Conservation (phyloP, 1,139 yeast genomes). For the Yamadazyma aaseri region DNA sequence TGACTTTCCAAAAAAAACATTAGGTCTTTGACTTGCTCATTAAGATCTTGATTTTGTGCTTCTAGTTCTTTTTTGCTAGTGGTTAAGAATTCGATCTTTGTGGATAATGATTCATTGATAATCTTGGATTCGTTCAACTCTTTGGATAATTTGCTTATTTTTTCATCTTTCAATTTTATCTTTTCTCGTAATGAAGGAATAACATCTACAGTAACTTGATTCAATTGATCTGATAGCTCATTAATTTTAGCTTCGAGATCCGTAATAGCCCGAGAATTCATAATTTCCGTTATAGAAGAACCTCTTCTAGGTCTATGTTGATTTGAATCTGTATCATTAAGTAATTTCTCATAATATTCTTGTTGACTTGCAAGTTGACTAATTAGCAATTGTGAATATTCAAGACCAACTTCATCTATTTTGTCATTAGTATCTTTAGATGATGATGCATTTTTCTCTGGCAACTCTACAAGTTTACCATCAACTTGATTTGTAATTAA, state of each 20-base stretch:
- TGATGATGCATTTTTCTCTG: slow-evolving; percentile 28
- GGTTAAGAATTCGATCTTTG: slow-evolving; percentile 52
- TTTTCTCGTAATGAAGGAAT: slow-evolving; percentile 37
- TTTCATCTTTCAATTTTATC: slow-evolving; percentile 30
- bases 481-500: slow-evolving; percentile 80
- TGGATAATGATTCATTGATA: slow-evolving; percentile 55
- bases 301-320: slow-evolving; percentile 19
- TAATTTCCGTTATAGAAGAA: slow-evolving; percentile 17
- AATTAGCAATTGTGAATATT: slow-evolving; percentile 74
- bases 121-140: slow-evolving; percentile 36
- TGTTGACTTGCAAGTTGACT: slow-evolving; percentile 89
- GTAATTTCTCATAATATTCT: slow-evolving; percentile 67
- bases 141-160: slow-evolving; percentile 27
- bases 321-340: slow-evolving; percentile 40
- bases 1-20: slow-evolving; percentile 80
- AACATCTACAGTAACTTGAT: slow-evolving; percentile 23
- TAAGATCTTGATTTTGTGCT: slow-evolving; percentile 48
- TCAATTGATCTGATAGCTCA: slow-evolving; percentile 24
- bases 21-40: slow-evolving; percentile 73
- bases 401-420: slow-evolving; percentile 62
- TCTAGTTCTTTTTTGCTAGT: slow-evolving; percentile 25
- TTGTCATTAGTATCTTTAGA: slow-evolving; percentile 22
- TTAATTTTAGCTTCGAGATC: slow-evolving; percentile 38
- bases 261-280: slow-evolving; percentile 12
- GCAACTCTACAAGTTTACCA: slow-evolving; percentile 78